phyloP scores from a whole-genome alignment of 805 yeast species.

The Candida palmyrensis region DNA sequence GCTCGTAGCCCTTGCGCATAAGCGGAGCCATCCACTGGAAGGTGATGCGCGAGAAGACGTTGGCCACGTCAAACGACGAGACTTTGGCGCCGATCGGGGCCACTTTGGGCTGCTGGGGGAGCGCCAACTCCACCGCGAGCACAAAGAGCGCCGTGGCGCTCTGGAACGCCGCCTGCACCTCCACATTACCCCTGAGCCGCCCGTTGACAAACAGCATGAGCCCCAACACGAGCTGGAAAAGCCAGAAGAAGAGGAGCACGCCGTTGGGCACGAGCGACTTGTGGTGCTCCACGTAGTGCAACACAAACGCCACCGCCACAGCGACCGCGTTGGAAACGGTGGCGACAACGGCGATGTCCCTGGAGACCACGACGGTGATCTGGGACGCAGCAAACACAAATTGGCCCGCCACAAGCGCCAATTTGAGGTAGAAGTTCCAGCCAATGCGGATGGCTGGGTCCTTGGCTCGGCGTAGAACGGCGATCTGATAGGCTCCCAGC shows the following conservation, averaged over 20 bases:
- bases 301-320: conserved; percentile 44
- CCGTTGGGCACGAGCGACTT: conserved; percentile 64
- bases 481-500: conserved; percentile 35
- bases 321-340: conserved; percentile 32
- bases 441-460: conserved; percentile 16
- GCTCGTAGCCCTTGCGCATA: conserved; percentile 71
- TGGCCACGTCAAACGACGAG: conserved; percentile 52
- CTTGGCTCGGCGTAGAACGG: conserved; percentile 24
- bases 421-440: conserved; percentile 39
- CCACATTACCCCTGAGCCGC: conserved; percentile 27
- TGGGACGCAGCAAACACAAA: conserved; percentile 15
- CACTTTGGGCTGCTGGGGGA: conserved; percentile 27
- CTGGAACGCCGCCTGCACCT: conserved; percentile 24
- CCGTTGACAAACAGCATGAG: conserved; percentile 39
- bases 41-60: conserved; percentile 70
- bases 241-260: conserved; percentile 71
- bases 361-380: conserved; percentile 4
- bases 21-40: conserved; percentile 90
- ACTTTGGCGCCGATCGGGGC: conserved; percentile 23
- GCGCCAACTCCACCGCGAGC: conserved; percentile 38
- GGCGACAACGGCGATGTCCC: conserved; percentile 21
- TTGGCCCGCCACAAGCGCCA: conserved; percentile 35
- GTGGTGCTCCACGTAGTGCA: conserved; percentile 71
- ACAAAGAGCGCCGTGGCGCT: conserved; percentile 37
- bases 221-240: conserved; percentile 47